These are phyloP conservation scores for Suillus plorans DNA, from an alignment of 768 basidiomycete species.

Conservation along the genomic window DNA sequence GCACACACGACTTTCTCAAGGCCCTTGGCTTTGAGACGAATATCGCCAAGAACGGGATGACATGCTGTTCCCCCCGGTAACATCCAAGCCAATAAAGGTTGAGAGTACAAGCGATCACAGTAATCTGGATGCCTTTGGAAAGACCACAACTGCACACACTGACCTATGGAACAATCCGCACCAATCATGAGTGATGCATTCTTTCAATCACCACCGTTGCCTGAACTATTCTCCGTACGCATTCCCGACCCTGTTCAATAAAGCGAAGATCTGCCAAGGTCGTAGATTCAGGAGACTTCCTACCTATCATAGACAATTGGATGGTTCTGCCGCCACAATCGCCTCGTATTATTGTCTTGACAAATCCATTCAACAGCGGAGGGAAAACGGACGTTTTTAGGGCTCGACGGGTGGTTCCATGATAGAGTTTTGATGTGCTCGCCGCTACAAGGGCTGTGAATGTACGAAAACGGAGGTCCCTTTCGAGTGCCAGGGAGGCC, in stretches of 20 bases:
- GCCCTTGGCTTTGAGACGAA: slow-evolving; percentile 30
- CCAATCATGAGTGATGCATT: slow-evolving; percentile 40
- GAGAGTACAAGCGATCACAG: slow-evolving; percentile 12
- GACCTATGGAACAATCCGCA: slow-evolving; percentile 39
- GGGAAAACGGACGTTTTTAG: neutral
- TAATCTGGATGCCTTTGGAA: neutral
- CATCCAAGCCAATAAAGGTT: slow-evolving; percentile 42
- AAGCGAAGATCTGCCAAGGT: slow-evolving; percentile 47
- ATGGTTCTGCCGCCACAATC: slow-evolving; percentile 2
- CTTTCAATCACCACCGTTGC: slow-evolving; percentile 25
- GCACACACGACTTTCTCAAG: slow-evolving; percentile 19
- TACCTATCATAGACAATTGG: neutral
- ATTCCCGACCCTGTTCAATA: slow-evolving; percentile 37
- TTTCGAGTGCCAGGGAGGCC: neutral
- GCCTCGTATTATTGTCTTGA: neutral
- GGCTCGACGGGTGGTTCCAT: neutral
- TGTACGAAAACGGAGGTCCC: neutral
- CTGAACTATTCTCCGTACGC: slow-evolving; percentile 10
- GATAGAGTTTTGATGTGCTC: neutral
- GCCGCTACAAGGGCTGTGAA: neutral
- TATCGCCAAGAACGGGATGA: slow-evolving; percentile 34
- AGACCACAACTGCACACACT: slow-evolving; percentile 6
- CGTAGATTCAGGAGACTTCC: slow-evolving; percentile 24
- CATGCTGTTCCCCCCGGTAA: slow-evolving; percentile 39
- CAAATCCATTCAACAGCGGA: neutral